These are phyloP conservation scores for Wallacemonas sp. DNA, from an alignment of 208 protist species.

Conservation along the genomic window DNA sequence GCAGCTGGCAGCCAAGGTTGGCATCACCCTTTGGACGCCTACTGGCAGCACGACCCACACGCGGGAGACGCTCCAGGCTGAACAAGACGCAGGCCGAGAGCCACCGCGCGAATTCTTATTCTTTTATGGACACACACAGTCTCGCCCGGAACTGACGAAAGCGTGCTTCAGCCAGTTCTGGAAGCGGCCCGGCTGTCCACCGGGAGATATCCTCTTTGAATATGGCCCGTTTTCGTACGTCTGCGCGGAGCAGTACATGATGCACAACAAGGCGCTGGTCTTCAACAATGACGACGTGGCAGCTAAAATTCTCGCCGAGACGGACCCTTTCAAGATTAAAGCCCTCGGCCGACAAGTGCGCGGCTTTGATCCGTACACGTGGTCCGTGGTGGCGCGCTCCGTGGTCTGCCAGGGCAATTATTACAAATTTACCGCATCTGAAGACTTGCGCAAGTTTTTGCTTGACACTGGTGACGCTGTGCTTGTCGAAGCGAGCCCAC, in stretches of 20 bases:
- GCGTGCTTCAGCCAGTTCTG: conserved; percentile 15
- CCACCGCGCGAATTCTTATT: background rate
- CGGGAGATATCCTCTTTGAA: background rate
- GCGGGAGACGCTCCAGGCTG: background rate
- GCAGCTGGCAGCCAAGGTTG: background rate
- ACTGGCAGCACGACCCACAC: background rate
- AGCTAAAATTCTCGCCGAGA: conserved; percentile 3
- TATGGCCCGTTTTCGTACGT: conserved; percentile 1
- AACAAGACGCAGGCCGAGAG: background rate
- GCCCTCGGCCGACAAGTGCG: background rate
- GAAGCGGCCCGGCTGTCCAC: background rate
- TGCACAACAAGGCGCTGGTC: conserved; percentile 7
- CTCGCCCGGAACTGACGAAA: background rate
- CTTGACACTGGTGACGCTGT: conserved; percentile 10
- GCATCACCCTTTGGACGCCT: background rate
- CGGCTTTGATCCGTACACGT: background rate
- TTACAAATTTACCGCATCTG: background rate
- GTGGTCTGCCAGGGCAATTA: conserved; percentile 12
- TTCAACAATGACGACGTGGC: conserved; percentile 2
- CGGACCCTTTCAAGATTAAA: conserved; percentile 4
- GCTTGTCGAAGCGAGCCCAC: conserved; percentile 2
- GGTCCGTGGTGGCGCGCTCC: conserved; percentile 5
- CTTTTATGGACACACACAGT: conserved; percentile 12
- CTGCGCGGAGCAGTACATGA: conserved; percentile 15
- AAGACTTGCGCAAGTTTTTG: conserved; percentile 8